A percentile compares a stretch with the other conserved stretches of the same genome.
Evolutionary conservation across 768 basidiomycete genomes (phyloP).

Genomic region (Mycena sanguinolenta): DNA sequence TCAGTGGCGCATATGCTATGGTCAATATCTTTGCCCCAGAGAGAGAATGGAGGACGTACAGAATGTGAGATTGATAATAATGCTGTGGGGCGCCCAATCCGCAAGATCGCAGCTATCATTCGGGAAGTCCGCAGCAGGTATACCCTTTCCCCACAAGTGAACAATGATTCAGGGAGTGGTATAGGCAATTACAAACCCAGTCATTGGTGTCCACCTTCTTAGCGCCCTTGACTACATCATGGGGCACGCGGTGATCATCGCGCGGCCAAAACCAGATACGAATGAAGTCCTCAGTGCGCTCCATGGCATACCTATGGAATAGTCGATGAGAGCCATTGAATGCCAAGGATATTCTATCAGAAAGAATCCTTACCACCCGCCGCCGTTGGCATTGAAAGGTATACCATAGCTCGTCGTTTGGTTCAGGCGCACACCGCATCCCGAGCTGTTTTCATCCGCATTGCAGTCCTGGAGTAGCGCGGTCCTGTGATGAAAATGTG

Average conservation of each 20-base stretch:
- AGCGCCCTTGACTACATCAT: conserved; percentile 58
- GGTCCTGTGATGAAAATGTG: conserved; percentile 38
- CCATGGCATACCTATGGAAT: conserved; percentile 68
- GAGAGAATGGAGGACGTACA: conserved; percentile 44
- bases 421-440: conserved; percentile 60
- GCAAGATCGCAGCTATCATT: conserved; percentile 70
- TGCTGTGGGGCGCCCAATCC: conserved; percentile 69
- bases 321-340: background rate
- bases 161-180: no score
- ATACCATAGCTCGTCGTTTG: conserved; percentile 65
- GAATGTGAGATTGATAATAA: conserved; percentile 72
- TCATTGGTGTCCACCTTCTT: conserved; percentile 57
- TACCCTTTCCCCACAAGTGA: conserved; percentile 54
- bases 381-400: conserved; percentile 67
- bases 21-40: no score
- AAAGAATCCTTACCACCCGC: conserved; percentile 78
- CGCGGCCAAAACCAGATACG: conserved; percentile 84
- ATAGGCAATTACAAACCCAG: conserved; percentile 58
- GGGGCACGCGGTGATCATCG: conserved; percentile 59
- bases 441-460: conserved; percentile 56
- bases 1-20: no score
- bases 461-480: conserved; percentile 38
- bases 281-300: conserved; percentile 67
- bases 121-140: conserved; percentile 71
- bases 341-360: conserved; percentile 37